Base-by-base conservation (phyloP, 345 rosid genomes). In the Dipteronia sinensis region DNA sequence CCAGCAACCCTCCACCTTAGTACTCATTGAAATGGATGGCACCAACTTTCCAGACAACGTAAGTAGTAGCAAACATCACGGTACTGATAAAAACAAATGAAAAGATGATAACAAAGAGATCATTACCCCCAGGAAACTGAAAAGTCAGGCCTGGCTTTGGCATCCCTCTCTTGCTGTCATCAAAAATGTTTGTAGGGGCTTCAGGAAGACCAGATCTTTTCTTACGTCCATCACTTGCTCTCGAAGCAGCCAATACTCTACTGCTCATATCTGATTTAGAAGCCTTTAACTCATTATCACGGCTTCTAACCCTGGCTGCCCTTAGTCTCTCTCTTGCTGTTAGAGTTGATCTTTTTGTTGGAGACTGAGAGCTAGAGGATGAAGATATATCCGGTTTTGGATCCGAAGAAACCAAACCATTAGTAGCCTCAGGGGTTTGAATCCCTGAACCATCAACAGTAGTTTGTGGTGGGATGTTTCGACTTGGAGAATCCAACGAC, bases 1-100 rank as follows among this genome's bases (percentile, higher is more conserved):
- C 75, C 53, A 70, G 51, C 34, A 16, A 65, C 74, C 66, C 58
- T 78, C 62, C 73, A 77, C 29, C 83, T 72, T 71, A 87, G 64
- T 72, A 88, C 75, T 95, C 95, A 1, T 95, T 93, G 65, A 93
- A 95, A 85, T 95, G 98, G 83, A 95, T 95, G 1, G 90, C 98
- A 55, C 95, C 98, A 10, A 87, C 92, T 86, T 95, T 95, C 98
- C 98, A 93, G 63, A 95, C 94, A 44, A 92, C 10, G 79, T 67
- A 95, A 68, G 98, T 93, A 13, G 98, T 95, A 10, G 96, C 88
- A 70, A 95, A 90, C 99, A 95, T 95, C 16, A 93, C 86, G 0
- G 96, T 88, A 86, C 97, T 95, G 81, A 95, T 92, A 23, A 92
- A 82, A 71, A 93, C 92, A 81, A 95, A 87, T 1, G 97, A 95